These are phyloP conservation scores for Byssothecium circinans DNA, from an alignment of 2,329 filamentous ascomycete species.

Conservation along the genomic window DNA sequence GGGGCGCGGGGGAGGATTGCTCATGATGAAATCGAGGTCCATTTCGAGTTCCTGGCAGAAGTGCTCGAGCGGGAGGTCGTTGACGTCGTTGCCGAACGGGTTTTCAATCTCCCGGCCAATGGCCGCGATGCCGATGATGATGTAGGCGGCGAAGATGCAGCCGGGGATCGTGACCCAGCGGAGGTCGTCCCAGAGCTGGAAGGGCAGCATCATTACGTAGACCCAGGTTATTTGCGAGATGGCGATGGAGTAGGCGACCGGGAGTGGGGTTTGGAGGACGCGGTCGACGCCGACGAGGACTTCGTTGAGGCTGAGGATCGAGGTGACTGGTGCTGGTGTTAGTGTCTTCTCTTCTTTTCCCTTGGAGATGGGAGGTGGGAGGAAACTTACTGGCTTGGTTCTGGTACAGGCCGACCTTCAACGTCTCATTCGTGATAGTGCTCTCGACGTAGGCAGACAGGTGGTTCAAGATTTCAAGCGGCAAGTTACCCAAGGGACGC, in stretches of 20 bases:
- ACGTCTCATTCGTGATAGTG: slow-evolving; percentile 58
- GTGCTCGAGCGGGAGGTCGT: slow-evolving; percentile 65
- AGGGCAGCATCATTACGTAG: slow-evolving; percentile 78
- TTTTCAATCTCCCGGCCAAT: slow-evolving; percentile 86
- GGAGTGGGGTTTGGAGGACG: slow-evolving; percentile 78
- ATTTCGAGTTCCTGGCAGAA: slow-evolving; percentile 75
- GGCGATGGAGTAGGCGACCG: slow-evolving; percentile 79
- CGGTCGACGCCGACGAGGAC: slow-evolving; percentile 72
- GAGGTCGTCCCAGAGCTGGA: slow-evolving; percentile 70
- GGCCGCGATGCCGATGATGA: slow-evolving; percentile 75
- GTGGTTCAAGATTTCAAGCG: slow-evolving; percentile 77
- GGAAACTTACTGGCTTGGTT: slow-evolving; percentile 51
- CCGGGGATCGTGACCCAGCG: slow-evolving; percentile 78
- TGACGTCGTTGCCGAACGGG: slow-evolving; percentile 81
- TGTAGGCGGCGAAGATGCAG: slow-evolving; percentile 72
- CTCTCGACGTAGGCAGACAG: slow-evolving; percentile 67
- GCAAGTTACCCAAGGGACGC: slow-evolving; percentile 77
- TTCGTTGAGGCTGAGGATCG: slow-evolving; percentile 68
- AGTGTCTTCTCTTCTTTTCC: slow-evolving; percentile 19
- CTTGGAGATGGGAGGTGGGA: slow-evolving; percentile 29
- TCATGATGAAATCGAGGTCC: slow-evolving; percentile 74
- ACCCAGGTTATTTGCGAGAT: slow-evolving; percentile 86
- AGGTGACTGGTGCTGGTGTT: slow-evolving; percentile 51
- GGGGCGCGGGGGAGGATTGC: slow-evolving; percentile 55
- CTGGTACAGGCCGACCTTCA: slow-evolving; percentile 61